A percentile compares a stretch with the other conserved stretches of the same genome.
These are phyloP conservation scores for Pseudogymnoascus sp. DNA, from an alignment of 2,329 filamentous ascomycete genomes.

Conservation along the genomic window DNA sequence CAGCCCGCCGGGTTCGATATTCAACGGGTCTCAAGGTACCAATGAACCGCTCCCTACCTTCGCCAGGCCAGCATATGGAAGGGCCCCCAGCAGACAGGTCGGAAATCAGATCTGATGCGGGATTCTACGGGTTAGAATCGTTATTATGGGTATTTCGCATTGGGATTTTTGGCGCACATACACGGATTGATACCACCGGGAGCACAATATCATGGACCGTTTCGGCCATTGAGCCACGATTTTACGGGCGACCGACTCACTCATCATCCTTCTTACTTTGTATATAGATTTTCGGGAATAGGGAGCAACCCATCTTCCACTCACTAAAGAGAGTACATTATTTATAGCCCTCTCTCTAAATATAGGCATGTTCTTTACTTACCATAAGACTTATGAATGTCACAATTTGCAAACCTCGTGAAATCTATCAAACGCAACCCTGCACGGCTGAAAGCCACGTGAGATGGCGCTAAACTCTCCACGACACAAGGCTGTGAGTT, in stretches of 20 bases:
- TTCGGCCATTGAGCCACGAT: neutral
- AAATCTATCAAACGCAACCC: neutral
- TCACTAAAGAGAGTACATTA: constrained; percentile 1
- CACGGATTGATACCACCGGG: neutral
- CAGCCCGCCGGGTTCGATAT: constrained; percentile 1
- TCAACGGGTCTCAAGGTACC: neutral
- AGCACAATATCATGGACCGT: constrained; percentile 1
- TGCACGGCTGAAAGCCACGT: neutral
- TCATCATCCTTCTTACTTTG: constrained; percentile 1
- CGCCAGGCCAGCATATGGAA: neutral
- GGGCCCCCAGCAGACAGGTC: neutral
- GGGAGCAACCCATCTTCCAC: neutral
- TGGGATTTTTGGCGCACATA: neutral
- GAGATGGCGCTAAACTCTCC: neutral
- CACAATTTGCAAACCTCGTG: neutral
- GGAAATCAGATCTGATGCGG: neutral
- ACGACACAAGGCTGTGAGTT: neutral
- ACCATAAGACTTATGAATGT: neutral
- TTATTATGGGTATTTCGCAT: neutral
- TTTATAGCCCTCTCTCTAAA: constrained; percentile 6
- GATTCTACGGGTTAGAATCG: constrained; percentile 1
- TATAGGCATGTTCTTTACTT: neutral
- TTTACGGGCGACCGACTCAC: neutral
- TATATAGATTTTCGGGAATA: neutral
- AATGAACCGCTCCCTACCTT: neutral